These are phyloP conservation scores for Avena sativa DNA, from an alignment of 176 grass and related monocot genomes.

Conservation along the genomic window DNA sequence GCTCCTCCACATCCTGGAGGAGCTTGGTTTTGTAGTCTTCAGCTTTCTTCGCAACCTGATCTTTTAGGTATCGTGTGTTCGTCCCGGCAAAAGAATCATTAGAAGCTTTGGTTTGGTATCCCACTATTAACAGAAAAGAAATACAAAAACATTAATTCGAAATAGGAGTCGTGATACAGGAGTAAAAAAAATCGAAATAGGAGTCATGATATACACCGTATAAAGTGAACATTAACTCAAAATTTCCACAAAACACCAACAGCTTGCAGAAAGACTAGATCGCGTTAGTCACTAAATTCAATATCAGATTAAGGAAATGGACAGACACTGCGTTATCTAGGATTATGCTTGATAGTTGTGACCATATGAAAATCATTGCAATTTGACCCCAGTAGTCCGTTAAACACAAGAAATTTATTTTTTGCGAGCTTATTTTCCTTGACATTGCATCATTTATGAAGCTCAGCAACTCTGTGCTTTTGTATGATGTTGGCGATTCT, in stretches of 20 bases:
- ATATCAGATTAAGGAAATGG: not conserved
- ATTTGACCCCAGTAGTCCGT: not conserved
- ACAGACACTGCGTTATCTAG: not conserved
- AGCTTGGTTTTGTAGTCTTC: slow-evolving; percentile 59
- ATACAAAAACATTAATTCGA: not conserved
- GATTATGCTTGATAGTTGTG: not conserved
- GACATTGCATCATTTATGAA: not conserved
- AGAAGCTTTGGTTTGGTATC: slow-evolving; percentile 72
- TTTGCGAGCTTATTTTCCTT: not conserved
- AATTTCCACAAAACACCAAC: not conserved
- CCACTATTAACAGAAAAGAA: slow-evolving; percentile 52
- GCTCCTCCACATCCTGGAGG: slow-evolving; percentile 45
- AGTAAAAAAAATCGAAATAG: slow-evolving; percentile 1
- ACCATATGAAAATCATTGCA: slow-evolving; percentile 3
- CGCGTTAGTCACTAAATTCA: not conserved
- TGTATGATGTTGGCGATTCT: not conserved
- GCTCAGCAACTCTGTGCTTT: not conserved
- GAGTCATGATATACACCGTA: not conserved
- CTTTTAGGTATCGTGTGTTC: slow-evolving; percentile 39
- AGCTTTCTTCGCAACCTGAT: slow-evolving; percentile 48
- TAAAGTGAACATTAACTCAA: not conserved
- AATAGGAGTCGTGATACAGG: not conserved
- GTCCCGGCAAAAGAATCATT: slow-evolving; percentile 50
- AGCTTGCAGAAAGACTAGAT: not conserved
- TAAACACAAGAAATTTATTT: not conserved